Evolutionary conservation across 2,329 filamentous ascomycete genomes (phyloP).

Genomic region (Ploettnerulaceae sp.): DNA sequence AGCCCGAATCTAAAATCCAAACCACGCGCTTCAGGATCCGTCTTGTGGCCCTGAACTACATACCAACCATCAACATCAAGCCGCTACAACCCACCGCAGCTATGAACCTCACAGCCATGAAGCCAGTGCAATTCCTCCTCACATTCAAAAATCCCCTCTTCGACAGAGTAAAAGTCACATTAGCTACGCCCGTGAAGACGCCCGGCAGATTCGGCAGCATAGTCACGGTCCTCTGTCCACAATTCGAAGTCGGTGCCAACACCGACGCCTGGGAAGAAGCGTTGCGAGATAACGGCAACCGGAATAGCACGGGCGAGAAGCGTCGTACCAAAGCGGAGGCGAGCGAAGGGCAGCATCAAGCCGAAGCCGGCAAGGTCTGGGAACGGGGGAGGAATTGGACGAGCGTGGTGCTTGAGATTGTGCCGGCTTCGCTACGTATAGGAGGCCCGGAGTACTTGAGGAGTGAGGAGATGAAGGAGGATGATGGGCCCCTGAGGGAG

Average conservation of each 20-base stretch:
- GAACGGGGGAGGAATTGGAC: conserved; percentile 92
- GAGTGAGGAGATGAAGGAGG: conserved; percentile 34
- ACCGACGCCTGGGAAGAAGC: conserved; percentile 94
- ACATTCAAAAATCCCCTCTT: conserved; percentile 94
- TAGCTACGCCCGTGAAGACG: conserved; percentile 77
- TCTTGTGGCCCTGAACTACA: conserved; percentile 80
- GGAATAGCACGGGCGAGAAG: conserved; percentile 40
- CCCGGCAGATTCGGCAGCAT: conserved; percentile 71
- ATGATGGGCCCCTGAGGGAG: conserved; percentile 46
- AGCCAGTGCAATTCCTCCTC: conserved; percentile 73
- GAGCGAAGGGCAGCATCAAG: conserved; percentile 44
- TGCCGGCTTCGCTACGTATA: conserved; percentile 46
- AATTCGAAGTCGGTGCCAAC: conserved; percentile 91
- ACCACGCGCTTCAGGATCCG: conserved; percentile 91
- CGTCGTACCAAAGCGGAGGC: conserved; percentile 31
- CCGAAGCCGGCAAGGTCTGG: conserved; percentile 94
- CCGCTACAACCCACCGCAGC: conserved; percentile 44
- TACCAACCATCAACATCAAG: conserved; percentile 74
- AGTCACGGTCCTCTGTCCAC: conserved; percentile 88
- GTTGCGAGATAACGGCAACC: conserved; percentile 41
- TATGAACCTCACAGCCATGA: conserved; percentile 32
- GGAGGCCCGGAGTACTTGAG: conserved; percentile 26
- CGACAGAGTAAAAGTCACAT: conserved; percentile 78
- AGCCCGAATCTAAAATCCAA: conserved; percentile 85
- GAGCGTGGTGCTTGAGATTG: conserved; percentile 85